Percentiles rank a stretch among this genome's conserved stretches.
These are phyloP conservation scores for Galeopsis tetrahit DNA, from an alignment of 257 asterid genomes.

Conservation along the genomic window DNA sequence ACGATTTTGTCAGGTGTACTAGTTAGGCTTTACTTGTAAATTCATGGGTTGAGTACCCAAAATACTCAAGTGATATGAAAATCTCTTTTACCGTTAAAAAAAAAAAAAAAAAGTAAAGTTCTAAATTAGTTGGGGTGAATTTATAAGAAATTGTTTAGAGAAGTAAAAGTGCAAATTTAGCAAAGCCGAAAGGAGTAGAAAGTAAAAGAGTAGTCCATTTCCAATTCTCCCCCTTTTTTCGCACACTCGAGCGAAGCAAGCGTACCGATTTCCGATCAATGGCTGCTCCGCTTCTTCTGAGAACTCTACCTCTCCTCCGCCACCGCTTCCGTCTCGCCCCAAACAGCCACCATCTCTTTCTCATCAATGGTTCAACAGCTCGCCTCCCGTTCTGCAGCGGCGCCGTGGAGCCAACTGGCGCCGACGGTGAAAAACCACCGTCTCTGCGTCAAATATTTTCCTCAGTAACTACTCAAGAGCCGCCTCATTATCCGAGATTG, in stretches of 20 bases:
- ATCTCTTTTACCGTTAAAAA: no score
- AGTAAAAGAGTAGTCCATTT: not conserved
- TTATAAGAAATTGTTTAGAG: no score
- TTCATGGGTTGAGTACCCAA: no score
- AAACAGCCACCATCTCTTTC: constrained; percentile 37
- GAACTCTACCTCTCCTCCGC: constrained; percentile 63
- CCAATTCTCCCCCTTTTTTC: not conserved
- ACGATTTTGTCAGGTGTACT: no score
- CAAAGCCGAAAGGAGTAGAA: not conserved
- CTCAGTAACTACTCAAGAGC: constrained; percentile 39
- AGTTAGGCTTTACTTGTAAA: no score
- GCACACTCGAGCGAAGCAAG: constrained; percentile 15
- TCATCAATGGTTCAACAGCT: constrained; percentile 31
- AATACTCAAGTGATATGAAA: no score
- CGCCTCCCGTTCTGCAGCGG: constrained; percentile 48
- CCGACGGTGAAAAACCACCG: constrained; percentile 35
- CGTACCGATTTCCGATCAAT: constrained; percentile 37
- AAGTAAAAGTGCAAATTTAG: not conserved
- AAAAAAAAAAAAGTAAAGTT: no score
- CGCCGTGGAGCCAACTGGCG: constrained; percentile 41
- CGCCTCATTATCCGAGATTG: constrained; percentile 41
- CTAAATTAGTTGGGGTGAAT: no score
- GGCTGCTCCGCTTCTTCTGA: constrained; percentile 66
- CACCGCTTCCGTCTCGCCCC: constrained; percentile 58
- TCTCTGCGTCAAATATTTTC: constrained; percentile 24